Percentiles rank a stretch among this genome's conserved stretches.
phyloP scores from a whole-genome alignment of 169 alveolate species.

The Plasmodium gaboni region DNA sequence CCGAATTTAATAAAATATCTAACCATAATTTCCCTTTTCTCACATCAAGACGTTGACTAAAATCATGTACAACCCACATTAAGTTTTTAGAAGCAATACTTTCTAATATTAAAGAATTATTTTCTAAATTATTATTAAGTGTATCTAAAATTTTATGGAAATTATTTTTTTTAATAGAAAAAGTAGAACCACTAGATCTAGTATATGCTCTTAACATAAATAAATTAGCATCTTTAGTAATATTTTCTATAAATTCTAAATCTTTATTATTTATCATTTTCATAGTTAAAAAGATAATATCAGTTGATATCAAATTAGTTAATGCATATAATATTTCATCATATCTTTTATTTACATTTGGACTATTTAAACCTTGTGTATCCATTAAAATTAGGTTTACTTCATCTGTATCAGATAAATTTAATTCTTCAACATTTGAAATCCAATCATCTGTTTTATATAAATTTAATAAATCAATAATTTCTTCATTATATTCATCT shows the following conservation, averaged over 20 bases:
- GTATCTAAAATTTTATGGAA: slow-evolving; percentile 62
- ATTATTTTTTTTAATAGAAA: slow-evolving; percentile 76
- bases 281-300: slow-evolving; percentile 81
- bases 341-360: slow-evolving; percentile 79
- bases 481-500: slow-evolving; percentile 77
- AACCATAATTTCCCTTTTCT: slow-evolving; percentile 74
- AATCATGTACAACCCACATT: slow-evolving; percentile 78
- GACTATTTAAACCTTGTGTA: slow-evolving; percentile 84
- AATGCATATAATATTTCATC: slow-evolving; percentile 86
- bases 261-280: slow-evolving; percentile 80
- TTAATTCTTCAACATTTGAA: slow-evolving; percentile 36
- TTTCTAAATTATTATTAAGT: slow-evolving; percentile 40
- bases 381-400: slow-evolving; percentile 85
- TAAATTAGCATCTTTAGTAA: slow-evolving; percentile 77
- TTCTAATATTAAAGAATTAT: slow-evolving; percentile 70
- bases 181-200: slow-evolving; percentile 72
- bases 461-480: slow-evolving; percentile 57
- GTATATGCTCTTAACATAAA: slow-evolving; percentile 77
- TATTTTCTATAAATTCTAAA: slow-evolving; percentile 77
- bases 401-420: slow-evolving; percentile 49
- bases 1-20: slow-evolving; percentile 68
- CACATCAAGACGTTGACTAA: slow-evolving; percentile 75
- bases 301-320: slow-evolving; percentile 81
- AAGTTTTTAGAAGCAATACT: slow-evolving; percentile 75
- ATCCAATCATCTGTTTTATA: slow-evolving; percentile 72